Conservation (phyloP, 2,329 filamentous ascomycete genomes). For the Alternaria gaisen region DNA sequence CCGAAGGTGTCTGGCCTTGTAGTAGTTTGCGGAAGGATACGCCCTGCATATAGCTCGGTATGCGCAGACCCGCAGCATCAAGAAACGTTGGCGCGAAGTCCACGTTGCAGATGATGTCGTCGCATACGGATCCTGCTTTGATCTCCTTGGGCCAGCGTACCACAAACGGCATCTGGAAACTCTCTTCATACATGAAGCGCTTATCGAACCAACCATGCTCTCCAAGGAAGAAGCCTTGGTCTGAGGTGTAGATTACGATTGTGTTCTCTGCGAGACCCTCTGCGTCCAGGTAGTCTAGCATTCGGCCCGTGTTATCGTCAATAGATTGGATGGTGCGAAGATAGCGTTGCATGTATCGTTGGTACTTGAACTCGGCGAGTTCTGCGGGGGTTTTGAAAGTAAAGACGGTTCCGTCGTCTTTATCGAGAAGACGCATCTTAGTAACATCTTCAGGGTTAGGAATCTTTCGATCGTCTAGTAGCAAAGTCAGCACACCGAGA, state of each 20-base stretch:
- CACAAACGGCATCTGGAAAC: conserved; percentile 66
- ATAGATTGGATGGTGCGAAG: conserved; percentile 62
- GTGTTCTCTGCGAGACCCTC: conserved; percentile 58
- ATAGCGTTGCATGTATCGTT: conserved; percentile 59
- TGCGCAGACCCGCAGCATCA: conserved; percentile 54
- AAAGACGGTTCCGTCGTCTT: conserved; percentile 58
- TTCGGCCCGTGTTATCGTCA: conserved; percentile 63
- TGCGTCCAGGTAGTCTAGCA: conserved; percentile 59
- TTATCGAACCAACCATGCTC: conserved; percentile 68
- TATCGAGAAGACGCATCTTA: conserved; percentile 54
- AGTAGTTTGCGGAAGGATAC: conserved; percentile 55
- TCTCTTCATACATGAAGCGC: conserved; percentile 67
- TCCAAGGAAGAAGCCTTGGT: conserved; percentile 66
- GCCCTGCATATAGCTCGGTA: conserved; percentile 64
- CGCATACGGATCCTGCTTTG: conserved; percentile 49
- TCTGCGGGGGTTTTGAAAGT: conserved; percentile 55
- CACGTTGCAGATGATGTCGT: conserved; percentile 64
- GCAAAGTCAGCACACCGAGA: conserved; percentile 1
- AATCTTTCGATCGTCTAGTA: conserved; percentile 51
- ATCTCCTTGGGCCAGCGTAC: conserved; percentile 59
- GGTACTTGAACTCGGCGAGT: conserved; percentile 62
- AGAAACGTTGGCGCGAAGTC: conserved; percentile 64
- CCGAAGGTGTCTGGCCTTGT: conserved; percentile 48
- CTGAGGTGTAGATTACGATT: conserved; percentile 63
- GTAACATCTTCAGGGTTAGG: conserved; percentile 47